phyloP scores from a whole-genome alignment of 2,329 filamentous ascomycete genomes.

The Colletotrichum australisinense region DNA sequence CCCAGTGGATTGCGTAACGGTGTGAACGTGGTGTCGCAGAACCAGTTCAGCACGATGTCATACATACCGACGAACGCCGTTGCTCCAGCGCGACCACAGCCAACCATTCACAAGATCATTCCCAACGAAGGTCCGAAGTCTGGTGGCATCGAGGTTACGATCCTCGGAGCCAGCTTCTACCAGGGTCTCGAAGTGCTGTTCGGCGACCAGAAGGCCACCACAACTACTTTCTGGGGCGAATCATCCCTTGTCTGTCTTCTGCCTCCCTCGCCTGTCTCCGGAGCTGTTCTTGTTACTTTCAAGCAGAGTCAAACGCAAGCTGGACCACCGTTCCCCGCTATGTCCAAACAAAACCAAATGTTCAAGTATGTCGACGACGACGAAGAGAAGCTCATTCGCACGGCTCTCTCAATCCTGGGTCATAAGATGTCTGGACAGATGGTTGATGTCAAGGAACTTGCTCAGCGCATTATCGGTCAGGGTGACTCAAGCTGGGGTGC shows the following conservation, averaged over 20 bases:
- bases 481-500: conserved; percentile 60
- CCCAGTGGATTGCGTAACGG: conserved; percentile 64
- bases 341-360: conserved; percentile 55
- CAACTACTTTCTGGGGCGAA: conserved; percentile 84
- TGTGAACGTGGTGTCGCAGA: conserved; percentile 52
- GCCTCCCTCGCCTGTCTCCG: conserved; percentile 75
- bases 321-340: conserved; percentile 44
- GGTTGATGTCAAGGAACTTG: conserved; percentile 71
- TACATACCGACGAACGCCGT: conserved; percentile 58
- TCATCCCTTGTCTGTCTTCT: conserved; percentile 83
- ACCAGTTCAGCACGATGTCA: conserved; percentile 63
- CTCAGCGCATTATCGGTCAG: conserved; percentile 67
- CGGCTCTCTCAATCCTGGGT: conserved; percentile 73
- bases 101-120: conserved; percentile 84
- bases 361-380: conserved; percentile 83
- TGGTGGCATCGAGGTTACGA: conserved; percentile 88
- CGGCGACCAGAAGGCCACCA: conserved; percentile 72
- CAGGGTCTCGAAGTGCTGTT: conserved; percentile 86
- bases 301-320: conserved; percentile 61
- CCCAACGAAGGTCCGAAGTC: conserved; percentile 84
- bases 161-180: conserved; percentile 84
- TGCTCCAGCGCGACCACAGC: conserved; percentile 57
- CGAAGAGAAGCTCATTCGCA: conserved; percentile 75
- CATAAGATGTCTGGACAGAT: conserved; percentile 73
- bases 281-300: conserved; percentile 78